phyloP scores from a whole-genome alignment of 2,329 filamentous ascomycete genomes.

The Colletotrichum costaricense region DNA sequence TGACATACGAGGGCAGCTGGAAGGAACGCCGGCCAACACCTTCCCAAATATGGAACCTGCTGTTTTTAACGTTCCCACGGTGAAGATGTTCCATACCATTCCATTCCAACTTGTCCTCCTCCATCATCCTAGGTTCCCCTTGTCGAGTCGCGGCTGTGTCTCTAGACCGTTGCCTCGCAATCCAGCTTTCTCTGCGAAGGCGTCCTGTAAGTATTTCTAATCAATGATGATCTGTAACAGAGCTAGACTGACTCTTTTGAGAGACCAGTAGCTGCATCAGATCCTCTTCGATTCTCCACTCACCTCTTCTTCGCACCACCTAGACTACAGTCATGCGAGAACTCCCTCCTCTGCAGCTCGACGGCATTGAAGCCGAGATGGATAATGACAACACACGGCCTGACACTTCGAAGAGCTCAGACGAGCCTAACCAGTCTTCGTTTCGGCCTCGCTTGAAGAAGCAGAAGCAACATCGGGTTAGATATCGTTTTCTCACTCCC shows the following conservation, averaged over 20 bases:
- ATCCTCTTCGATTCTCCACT: not conserved
- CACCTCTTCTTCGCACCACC: not conserved
- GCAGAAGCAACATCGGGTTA: conserved; percentile 17
- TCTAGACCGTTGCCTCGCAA: not conserved
- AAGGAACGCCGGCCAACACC: not conserved
- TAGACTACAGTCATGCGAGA: conserved; percentile 10
- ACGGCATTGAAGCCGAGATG: conserved; percentile 27
- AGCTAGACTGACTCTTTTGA: not conserved
- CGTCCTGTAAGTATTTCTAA: not conserved
- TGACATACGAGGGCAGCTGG: not conserved
- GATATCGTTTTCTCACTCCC: conserved; percentile 54
- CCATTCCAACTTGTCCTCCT: not conserved
- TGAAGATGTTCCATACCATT: too few species aligned
- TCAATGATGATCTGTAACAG: not conserved
- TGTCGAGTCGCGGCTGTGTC: not conserved
- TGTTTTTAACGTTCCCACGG: not conserved
- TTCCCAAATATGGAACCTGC: not conserved
- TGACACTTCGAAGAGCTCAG: not conserved
- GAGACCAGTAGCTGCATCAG: not conserved
- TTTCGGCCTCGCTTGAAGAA: not conserved
- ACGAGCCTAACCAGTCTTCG: not conserved
- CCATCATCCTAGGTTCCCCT: not conserved
- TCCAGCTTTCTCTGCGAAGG: not conserved
- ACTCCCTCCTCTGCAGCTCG: conserved; percentile 30
- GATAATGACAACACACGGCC: not conserved